Evolutionary conservation across 1,139 yeast species (phyloP).

Genomic region (Zhuliangozyma blackwelliae): DNA sequence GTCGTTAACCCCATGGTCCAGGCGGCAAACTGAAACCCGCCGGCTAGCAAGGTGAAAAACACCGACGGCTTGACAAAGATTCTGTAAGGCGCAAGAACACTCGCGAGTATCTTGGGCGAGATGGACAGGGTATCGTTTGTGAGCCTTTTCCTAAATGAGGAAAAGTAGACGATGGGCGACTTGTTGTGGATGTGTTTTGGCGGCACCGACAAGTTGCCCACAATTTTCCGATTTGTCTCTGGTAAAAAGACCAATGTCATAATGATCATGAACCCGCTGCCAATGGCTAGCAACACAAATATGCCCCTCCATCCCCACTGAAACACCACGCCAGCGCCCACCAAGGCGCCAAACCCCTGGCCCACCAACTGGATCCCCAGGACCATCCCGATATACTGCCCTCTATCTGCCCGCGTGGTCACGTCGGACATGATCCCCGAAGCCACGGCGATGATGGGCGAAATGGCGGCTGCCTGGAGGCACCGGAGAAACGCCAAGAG

Average conservation of each 20-base stretch:
- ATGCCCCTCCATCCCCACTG: conserved; percentile 71
- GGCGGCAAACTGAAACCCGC: conserved; percentile 57
- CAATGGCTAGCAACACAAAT: conserved; percentile 68
- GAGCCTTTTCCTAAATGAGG: conserved; percentile 14
- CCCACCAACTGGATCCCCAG: conserved; percentile 67
- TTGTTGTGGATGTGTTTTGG: conserved; percentile 39
- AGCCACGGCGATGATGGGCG: conserved; percentile 64
- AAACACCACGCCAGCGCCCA: conserved; percentile 64
- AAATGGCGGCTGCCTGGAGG: conserved; percentile 65
- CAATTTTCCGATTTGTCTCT: conserved; percentile 65
- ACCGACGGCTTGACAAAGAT: conserved; percentile 32
- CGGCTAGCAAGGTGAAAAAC: conserved; percentile 38
- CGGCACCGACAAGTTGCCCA: conserved; percentile 58
- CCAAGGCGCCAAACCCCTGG: conserved; percentile 69
- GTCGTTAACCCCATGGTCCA: conserved; percentile 73
- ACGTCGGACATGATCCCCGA: conserved; percentile 69
- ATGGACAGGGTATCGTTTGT: conserved; percentile 16
- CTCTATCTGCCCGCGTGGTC: conserved; percentile 58
- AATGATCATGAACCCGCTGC: conserved; percentile 42
- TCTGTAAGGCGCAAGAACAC: conserved; percentile 43
- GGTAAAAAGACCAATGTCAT: conserved; percentile 48
- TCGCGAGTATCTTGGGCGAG: conserved; percentile 20
- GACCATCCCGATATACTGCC: conserved; percentile 57
- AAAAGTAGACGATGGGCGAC: conserved; percentile 37
- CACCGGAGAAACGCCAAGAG: conserved; percentile 38